These are phyloP conservation scores for Candida hungchunana DNA, from an alignment of 805 yeast species.

Conservation along the genomic window DNA sequence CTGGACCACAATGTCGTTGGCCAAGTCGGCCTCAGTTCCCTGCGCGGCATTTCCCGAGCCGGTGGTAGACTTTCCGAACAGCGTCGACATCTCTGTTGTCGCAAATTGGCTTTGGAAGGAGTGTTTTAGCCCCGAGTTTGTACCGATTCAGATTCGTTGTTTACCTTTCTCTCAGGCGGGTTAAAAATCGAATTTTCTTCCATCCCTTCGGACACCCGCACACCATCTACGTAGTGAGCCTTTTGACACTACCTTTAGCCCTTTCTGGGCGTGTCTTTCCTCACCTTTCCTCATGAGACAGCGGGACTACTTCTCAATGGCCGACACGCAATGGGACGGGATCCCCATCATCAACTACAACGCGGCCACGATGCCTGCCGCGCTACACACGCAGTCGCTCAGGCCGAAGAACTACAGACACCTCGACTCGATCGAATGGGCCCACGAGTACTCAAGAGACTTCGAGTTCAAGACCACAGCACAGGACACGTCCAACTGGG, in stretches of 20 bases:
- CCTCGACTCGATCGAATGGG: constrained; percentile 50
- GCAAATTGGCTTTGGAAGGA: too few relatives aligned
- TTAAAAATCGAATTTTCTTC: too few relatives aligned
- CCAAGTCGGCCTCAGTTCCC: constrained; percentile 41
- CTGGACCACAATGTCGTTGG: constrained; percentile 64
- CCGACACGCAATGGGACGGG: constrained; percentile 14
- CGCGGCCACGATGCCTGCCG: neutral
- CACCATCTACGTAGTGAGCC: neutral
- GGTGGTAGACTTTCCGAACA: constrained; percentile 28
- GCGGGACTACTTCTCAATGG: constrained; percentile 4
- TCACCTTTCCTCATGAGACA: too few relatives aligned
- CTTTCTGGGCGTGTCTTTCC: too few relatives aligned
- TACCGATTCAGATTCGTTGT: too few relatives aligned
- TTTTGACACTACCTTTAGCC: too few relatives aligned
- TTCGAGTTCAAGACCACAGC: constrained; percentile 6
- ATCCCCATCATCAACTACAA: constrained; percentile 16
- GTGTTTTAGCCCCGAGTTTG: too few relatives aligned
- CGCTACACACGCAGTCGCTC: constrained; percentile 4
- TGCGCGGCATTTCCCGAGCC: constrained; percentile 20
- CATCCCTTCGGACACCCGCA: neutral
- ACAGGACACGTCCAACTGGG: constrained; percentile 5
- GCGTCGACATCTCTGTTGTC: constrained; percentile 31
- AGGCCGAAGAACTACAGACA: constrained; percentile 30
- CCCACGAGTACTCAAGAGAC: constrained; percentile 35
- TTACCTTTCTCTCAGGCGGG: too few relatives aligned